Evolutionary conservation across 2,329 filamentous ascomycete species (phyloP), one percentile per base, ranked within the genome.

Genomic region (Fusarium sp.): DNA sequence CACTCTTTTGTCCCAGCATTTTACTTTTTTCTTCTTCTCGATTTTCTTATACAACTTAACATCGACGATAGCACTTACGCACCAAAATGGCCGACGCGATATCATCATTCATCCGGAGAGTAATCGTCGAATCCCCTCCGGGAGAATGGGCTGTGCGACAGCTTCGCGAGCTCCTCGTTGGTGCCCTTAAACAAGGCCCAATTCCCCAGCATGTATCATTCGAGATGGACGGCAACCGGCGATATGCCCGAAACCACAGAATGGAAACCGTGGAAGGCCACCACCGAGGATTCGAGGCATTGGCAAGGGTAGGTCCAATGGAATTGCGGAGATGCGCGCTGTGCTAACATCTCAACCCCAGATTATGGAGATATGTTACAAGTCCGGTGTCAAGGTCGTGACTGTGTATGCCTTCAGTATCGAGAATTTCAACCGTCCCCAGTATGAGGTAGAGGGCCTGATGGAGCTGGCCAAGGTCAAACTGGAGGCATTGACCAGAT

Each of bases 381-480:
- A 97, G 79, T 94, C 92, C 63, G 96, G 96, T 57, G 95, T 99
- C 69, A 95, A 96, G 80, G 94, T 97, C 11, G 95, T 99, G 41
- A 98, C 96, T 6, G 94, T 99, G 69, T 99, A 98, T 80, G 96
- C 96, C 18, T 99, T 99, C 82, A 97, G 94, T 78, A 98, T 99
- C 77, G 96, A 99, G 82, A 99, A 99, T 83, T 99, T 97, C 84
- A 97, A 98, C 80, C 90, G 96, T 8, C 95, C 94, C 24, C 94
- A 96, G 81, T 96, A 97, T 81, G 96, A 99, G 80, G 96, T 99
- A 11, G 94, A 98, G 77, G 94, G 94, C 30, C 84, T 99, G 68
- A 99, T 99, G 96, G 92, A 97, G 78, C 94, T 99, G 86, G 95
- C 95, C 65, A 98, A 97, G 83, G 90, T 96, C 76, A 98, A 98